Evolutionary conservation across 2,329 filamentous ascomycete species (phyloP), one percentile per base, ranked within the genome.

Genomic region (Sporothrix brunneoviolacea): DNA sequence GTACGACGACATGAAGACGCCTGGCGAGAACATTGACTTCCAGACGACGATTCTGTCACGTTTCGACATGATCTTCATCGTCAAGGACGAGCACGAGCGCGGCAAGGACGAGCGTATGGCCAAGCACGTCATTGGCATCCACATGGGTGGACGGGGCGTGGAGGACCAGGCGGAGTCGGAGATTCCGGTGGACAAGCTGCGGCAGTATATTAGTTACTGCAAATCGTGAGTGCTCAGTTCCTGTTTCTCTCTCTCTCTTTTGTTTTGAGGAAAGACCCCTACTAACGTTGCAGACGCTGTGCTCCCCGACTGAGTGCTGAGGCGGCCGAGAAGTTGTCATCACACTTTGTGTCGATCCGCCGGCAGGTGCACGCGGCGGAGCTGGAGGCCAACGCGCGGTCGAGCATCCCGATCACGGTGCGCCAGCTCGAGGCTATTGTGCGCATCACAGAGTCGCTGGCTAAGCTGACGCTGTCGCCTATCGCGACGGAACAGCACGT

Each of bases 11-110:
- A 84, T 98, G 74, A 97, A 97, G 68, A 90, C 88, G 0, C 93
- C 93, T 0, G 93, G 93, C 53, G 93, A 98, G 69, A 98, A 98
- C 65, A 98, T 98, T 59, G 93, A 98, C 69, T 98, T 98, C 69
- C 93, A 98, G 64, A 98, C 93, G 0, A 98, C 93, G 4, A 97
- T 98, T 62, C 66, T 98, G 58, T 97, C 91, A 3, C 88, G 93
- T 78, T 98, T 98, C 66, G 93, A 98, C 68, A 96, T 98, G 88
- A 97, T 98, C 58, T 98, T 97, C 73, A 96, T 98, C 58, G 91
- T 98, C 55, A 88, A 88, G 60, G 93, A 98, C 66, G 90, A 95
- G 55, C 93, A 98, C 66, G 88, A 91, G 55, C 80, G 88, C 39
- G 84, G 81, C 51, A 88, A 91, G 62, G 93, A 98, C 64, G 89